Percentiles rank a stretch among this genome's conserved stretches.
phyloP scores from a whole-genome alignment of 352 stramenopile genomes.

The Globisporangium yorkense region DNA sequence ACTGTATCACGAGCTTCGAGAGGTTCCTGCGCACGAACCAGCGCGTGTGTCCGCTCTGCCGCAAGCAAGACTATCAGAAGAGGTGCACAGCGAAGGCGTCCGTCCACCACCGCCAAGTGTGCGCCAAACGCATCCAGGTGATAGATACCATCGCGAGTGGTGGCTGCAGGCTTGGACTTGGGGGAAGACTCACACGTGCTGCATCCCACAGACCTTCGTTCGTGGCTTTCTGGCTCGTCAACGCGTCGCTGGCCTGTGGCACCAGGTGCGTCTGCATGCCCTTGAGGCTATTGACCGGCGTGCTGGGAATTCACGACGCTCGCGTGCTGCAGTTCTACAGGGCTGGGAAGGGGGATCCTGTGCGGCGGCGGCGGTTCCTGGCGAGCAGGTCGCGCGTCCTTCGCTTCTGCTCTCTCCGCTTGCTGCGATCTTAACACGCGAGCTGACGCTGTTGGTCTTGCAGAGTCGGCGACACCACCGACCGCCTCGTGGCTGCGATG shows the following conservation, averaged over 20 bases:
- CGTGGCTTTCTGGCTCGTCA: conserved; percentile 29
- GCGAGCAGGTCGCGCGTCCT: conserved; percentile 37
- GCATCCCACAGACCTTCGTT: conserved; percentile 19
- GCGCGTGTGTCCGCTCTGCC: conserved; percentile 76
- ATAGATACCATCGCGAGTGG: background rate
- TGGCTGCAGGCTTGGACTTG: background rate
- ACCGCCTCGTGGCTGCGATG: conserved; percentile 57
- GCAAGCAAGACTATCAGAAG: conserved; percentile 84
- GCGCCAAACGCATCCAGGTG: conserved; percentile 56
- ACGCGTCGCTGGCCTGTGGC: conserved; percentile 19
- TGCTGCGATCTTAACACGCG: background rate
- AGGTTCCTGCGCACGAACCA: conserved; percentile 72
- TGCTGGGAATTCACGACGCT: background rate
- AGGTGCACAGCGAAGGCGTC: conserved; percentile 45
- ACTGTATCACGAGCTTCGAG: conserved; percentile 81
- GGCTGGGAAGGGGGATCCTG: conserved; percentile 45
- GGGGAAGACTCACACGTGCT: background rate
- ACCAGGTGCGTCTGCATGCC: conserved; percentile 15
- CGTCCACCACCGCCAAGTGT: conserved; percentile 38
- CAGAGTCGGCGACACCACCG: conserved; percentile 52
- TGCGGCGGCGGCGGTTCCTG: conserved; percentile 51
- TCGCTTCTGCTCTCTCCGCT: background rate
- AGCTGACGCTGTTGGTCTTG: background rate
- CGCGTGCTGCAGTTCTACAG: conserved; percentile 49
- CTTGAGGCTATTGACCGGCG: background rate